These are phyloP conservation scores for Aspergillus carlsbadensis DNA, from an alignment of 495 filamentous ascomycete species.

Conservation along the genomic window DNA sequence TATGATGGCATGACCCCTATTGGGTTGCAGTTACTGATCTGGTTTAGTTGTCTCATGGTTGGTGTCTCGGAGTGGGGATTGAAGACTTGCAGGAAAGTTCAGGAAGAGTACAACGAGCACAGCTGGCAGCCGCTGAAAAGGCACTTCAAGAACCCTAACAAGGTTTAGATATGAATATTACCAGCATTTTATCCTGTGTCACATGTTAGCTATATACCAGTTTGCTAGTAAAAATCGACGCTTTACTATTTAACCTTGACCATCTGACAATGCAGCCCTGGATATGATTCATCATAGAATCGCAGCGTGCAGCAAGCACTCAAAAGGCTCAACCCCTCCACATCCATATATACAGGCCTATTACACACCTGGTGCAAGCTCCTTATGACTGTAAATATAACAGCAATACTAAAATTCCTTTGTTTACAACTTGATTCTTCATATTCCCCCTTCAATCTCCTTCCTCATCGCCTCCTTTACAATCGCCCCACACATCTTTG, in stretches of 20 bases:
- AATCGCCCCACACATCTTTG: conserved; percentile 85
- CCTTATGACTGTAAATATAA: conserved; percentile 4
- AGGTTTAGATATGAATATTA: conserved; percentile 12
- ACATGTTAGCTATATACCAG: conserved; percentile 1
- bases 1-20: conserved; percentile 20
- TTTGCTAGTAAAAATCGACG: no score
- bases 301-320: no score
- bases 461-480: conserved; percentile 82
- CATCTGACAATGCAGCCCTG: no score
- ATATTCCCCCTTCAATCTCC: conserved; percentile 45
- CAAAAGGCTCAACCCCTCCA: no score
- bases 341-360: no score
- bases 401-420: no score
- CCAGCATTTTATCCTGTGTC: not conserved
- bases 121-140: conserved; percentile 80
- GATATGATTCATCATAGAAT: no score
- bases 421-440: no score
- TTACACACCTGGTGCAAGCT: no score
- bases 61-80: conserved; percentile 92
- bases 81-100: conserved; percentile 79
- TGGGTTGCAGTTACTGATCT: not conserved
- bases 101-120: conserved; percentile 78
- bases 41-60: conserved; percentile 74
- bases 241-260: no score
- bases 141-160: conserved; percentile 67